Percentiles rank a stretch among this genome's conserved stretches.
phyloP scores from a whole-genome alignment of 305 asterid species.

The Fraxinus platypoda region DNA sequence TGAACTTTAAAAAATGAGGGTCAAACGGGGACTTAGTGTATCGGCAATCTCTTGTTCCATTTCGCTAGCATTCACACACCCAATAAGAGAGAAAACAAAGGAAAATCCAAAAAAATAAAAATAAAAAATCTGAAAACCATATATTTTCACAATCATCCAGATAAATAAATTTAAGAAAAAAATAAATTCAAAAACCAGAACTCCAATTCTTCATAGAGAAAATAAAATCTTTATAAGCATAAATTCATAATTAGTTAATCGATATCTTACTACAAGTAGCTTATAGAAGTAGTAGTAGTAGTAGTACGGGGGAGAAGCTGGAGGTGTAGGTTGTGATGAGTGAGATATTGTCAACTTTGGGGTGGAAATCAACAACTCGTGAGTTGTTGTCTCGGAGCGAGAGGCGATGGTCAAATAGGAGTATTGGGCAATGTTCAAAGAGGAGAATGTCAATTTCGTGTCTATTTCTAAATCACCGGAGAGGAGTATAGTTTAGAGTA shows the following conservation, averaged over 20 bases:
- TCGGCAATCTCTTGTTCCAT: too few relatives aligned
- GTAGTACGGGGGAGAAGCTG: neutral
- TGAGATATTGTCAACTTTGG: neutral
- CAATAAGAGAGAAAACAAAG: neutral
- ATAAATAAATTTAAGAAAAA: too few relatives aligned
- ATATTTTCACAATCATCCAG: neutral
- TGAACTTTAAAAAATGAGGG: too few relatives aligned
- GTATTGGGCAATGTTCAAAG: neutral
- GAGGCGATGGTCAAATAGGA: too few relatives aligned
- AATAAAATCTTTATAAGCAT: too few relatives aligned
- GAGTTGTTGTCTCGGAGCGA: neutral
- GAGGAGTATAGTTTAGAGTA: neutral
- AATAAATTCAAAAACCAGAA: too few relatives aligned
- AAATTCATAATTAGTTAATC: neutral
- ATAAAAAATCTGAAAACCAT: too few relatives aligned
- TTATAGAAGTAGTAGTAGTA: neutral
- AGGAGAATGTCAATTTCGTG: neutral
- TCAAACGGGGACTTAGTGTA: too few relatives aligned
- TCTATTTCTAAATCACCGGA: too few relatives aligned
- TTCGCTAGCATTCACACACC: too few relatives aligned
- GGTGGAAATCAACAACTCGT: neutral
- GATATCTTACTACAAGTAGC: neutral
- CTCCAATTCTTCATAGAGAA: neutral
- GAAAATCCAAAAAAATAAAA: neutral
- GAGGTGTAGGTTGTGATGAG: neutral